phyloP scores from a whole-genome alignment of 345 rosid species.

The Sisymbrium altissimum region DNA sequence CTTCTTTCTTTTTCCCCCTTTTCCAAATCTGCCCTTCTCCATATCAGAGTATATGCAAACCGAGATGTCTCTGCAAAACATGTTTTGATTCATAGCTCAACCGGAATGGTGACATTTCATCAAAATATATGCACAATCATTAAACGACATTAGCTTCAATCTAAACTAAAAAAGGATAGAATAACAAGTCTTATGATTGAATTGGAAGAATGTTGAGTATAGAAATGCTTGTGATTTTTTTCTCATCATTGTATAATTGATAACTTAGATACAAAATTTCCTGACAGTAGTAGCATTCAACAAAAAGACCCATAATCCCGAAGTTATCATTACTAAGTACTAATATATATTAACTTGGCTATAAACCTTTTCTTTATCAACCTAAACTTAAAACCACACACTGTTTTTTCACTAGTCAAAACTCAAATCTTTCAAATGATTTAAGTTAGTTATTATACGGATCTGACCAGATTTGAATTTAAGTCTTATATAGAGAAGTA shows the following conservation, averaged over 20 bases:
- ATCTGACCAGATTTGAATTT: conserved; percentile 2
- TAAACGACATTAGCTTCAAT: neutral
- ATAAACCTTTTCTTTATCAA: neutral
- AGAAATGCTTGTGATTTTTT: neutral
- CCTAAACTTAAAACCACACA: neutral
- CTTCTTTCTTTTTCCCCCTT: neutral
- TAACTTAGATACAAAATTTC: neutral
- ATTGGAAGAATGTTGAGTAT: neutral
- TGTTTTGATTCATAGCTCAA: neutral
- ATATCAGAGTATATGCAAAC: too few relatives aligned
- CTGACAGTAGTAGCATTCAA: neutral
- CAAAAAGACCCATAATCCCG: neutral
- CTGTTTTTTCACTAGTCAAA: neutral
- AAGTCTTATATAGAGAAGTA: neutral
- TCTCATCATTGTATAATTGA: neutral
- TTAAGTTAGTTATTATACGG: neutral
- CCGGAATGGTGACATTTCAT: neutral
- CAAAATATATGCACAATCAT: neutral
- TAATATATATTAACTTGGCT: too few relatives aligned
- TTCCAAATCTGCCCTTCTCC: neutral
- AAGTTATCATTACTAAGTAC: neutral
- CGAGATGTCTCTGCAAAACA: neutral
- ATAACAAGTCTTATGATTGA: neutral
- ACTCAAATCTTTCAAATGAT: neutral
- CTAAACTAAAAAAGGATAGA: neutral